A percentile compares a stretch with the other conserved stretches of the same genome.
phyloP scores from a whole-genome alignment of 2,329 filamentous ascomycete species.

The Scedosporium apiospermum region DNA sequence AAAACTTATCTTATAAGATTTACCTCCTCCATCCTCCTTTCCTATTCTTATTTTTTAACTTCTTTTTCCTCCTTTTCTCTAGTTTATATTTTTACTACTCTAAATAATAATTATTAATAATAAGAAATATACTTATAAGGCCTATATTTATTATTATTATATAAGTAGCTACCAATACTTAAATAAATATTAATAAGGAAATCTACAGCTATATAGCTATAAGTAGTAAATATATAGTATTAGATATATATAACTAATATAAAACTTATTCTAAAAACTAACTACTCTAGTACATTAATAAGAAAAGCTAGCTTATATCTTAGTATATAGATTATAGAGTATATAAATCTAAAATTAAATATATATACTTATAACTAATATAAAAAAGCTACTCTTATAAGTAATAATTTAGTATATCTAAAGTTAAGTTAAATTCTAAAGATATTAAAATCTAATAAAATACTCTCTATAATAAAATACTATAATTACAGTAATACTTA shows the following conservation, averaged over 20 bases:
- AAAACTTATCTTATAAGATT: too few species aligned
- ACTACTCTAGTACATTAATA: constrained; percentile 87
- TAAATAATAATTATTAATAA: constrained; percentile 73
- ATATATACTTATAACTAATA: constrained; percentile 47
- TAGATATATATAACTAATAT: not conserved
- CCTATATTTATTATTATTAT: constrained; percentile 94
- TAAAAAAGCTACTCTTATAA: constrained; percentile 51
- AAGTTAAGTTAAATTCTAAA: constrained; percentile 12
- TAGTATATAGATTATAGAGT: constrained; percentile 96
- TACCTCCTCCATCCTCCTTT: too few species aligned
- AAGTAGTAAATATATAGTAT: too few species aligned
- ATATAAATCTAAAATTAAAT: constrained; percentile 83
- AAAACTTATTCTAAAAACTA: constrained; percentile 55
- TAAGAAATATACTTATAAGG: constrained; percentile 96
- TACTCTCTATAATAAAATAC: constrained; percentile 38
- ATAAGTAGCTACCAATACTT: constrained; percentile 97
- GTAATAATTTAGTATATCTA: constrained; percentile 20
- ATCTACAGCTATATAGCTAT: constrained; percentile 11
- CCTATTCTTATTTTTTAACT: not conserved
- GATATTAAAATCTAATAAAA: not conserved
- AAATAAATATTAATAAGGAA: constrained; percentile 56
- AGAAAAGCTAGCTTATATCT: constrained; percentile 93
- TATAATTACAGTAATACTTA: constrained; percentile 61
- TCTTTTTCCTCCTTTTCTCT: not conserved
- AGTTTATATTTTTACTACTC: not conserved